Base-by-base conservation (phyloP, 75 land plant species). In the Pinus albicaulis region DNA sequence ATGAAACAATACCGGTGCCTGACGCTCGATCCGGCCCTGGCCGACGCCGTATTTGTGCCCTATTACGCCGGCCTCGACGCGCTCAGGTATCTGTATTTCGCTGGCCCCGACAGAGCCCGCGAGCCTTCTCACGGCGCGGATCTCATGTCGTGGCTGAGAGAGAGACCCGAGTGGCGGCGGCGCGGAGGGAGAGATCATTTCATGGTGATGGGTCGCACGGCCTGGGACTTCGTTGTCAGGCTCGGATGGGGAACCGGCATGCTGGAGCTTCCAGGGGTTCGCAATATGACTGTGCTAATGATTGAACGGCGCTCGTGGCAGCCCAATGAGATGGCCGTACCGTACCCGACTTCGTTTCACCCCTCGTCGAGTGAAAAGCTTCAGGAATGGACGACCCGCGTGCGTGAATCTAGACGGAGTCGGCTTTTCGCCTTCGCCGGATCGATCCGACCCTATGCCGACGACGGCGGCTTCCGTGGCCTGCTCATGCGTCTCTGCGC, bases 21-120 rank as follows among this genome's bases (percentile, higher is more conserved):
- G 28, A 28, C 28, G 28, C 28, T 28, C 28, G 28, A 28, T 28
- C 28, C 28, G 1, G 28, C 28, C 1, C 28, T 28, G 0, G 28
- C 80, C 31, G 80, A 72, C 3, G 75, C 75, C 17, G 57, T 72
- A 44, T 79, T 79, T 25, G 59, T 79, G 12, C 80, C 80, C 23
- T 79, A 72, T 36, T 79, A 72, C 52, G 63, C 61, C 17, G 80
- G 80, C 0, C 19, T 73, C 2, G 60, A 71, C 22, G 63, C 75
- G 12, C 48, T 58, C 17, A 2, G 41, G 34, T 73, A 16, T 1
- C 28, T 28, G 1, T 28, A 28, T 28, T 28, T 28, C 28, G 28
- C 28, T 28, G 28, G 28, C 28, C 28, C 28, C 28, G 1, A 28
- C 28, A 20, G 24, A 73, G 5, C 60, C 1, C 19, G 65, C 55